A percentile compares a stretch with the other conserved stretches of the same genome.
Evolutionary conservation across 495 filamentous ascomycete species (phyloP).

Genomic region (Neurospora discreta): DNA sequence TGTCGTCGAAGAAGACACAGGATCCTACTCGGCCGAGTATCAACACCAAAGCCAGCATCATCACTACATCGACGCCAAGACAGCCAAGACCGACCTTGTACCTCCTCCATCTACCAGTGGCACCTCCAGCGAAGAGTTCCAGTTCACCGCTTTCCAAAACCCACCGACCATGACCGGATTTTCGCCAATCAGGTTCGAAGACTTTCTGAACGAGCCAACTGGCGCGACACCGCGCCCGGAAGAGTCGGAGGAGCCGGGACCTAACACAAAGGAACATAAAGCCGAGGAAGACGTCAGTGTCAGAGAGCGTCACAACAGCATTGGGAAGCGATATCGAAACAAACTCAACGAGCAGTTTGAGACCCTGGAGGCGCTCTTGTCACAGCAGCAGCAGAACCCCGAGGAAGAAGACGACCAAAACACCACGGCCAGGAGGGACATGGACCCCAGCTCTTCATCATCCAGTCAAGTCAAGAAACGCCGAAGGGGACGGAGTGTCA

Average conservation of each 20-base stretch:
- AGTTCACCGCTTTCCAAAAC: neutral
- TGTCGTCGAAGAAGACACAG: neutral
- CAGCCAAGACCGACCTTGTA: neutral
- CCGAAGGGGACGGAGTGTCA: constrained; percentile 3
- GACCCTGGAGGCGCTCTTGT: constrained; percentile 11
- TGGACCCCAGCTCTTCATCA: neutral
- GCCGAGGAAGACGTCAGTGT: neutral
- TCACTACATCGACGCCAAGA: neutral
- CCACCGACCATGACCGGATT: neutral
- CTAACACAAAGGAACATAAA: neutral
- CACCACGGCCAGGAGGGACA: no score
- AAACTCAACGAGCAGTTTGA: constrained; percentile 21
- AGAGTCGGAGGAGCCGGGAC: neutral
- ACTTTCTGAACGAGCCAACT: neutral
- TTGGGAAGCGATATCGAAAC: constrained; percentile 24
- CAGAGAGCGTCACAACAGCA: constrained; percentile 15
- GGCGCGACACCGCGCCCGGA: neutral
- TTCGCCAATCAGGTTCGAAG: neutral
- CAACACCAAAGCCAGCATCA: neutral
- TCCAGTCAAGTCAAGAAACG: neutral
- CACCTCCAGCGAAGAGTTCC: neutral
- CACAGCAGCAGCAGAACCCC: neutral
- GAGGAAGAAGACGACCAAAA: neutral
- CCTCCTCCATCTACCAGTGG: neutral
- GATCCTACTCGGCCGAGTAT: neutral